Conservation (phyloP, 1,284 basidiomycete species). For the Boletellus deceptivus region DNA sequence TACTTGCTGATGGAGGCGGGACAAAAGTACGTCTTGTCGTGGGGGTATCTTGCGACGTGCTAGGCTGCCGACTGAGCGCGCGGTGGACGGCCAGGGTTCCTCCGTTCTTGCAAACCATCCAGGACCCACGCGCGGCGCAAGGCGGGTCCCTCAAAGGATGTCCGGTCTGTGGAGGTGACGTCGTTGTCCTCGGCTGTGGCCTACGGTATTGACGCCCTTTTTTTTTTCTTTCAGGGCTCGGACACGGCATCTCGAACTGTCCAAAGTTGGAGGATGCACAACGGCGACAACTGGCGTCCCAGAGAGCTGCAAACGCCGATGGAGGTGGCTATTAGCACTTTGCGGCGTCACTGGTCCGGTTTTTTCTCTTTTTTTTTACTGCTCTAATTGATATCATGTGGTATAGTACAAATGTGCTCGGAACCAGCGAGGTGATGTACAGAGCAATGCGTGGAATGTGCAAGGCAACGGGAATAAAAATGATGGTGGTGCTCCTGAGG, state of each 20-base stretch:
- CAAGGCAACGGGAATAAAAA: slow-evolving; percentile 3
- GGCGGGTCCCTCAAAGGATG: slow-evolving; percentile 83
- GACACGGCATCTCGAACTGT: slow-evolving; percentile 91
- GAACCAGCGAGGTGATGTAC: background rate
- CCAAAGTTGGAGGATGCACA: slow-evolving; percentile 96
- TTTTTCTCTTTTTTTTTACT: background rate
- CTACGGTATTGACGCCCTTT: slow-evolving; percentile 4
- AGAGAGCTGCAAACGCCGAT: slow-evolving; percentile 64
- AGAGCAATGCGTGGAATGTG: slow-evolving; percentile 11
- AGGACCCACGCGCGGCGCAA: slow-evolving; percentile 84
- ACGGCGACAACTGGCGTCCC: slow-evolving; percentile 84
- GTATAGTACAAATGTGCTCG: slow-evolving; percentile 14
- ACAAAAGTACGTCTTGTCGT: slow-evolving; percentile 66
- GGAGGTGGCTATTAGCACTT: slow-evolving; percentile 45
- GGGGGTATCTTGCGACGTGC: background rate
- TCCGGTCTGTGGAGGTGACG: slow-evolving; percentile 89
- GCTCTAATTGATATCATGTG: background rate
- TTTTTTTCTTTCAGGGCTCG: slow-evolving; percentile 59
- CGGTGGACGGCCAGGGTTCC: slow-evolving; percentile 66
- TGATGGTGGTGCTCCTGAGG: background rate
- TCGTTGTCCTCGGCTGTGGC: background rate
- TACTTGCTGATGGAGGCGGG: slow-evolving; percentile 97
- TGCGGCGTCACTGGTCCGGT: background rate
- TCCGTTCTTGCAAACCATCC: slow-evolving; percentile 89
- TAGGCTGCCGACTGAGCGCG: background rate